phyloP scores from a whole-genome alignment of 2,329 filamentous ascomycete genomes.

The Diaporthe helianthi region DNA sequence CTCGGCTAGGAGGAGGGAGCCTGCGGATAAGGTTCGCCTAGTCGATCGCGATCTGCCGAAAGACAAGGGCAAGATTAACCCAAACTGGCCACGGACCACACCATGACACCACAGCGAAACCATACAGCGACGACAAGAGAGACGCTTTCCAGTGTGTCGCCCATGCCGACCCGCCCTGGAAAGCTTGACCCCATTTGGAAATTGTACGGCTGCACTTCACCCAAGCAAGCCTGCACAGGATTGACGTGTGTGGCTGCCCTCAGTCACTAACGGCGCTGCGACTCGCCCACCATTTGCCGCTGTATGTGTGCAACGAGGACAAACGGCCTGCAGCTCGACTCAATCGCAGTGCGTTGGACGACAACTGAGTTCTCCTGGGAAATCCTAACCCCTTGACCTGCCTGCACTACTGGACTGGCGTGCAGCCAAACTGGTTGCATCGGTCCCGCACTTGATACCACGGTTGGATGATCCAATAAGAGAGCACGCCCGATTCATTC shows the following conservation, averaged over 20 bases:
- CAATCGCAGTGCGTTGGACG: not conserved
- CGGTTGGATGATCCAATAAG: not conserved
- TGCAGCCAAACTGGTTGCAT: not conserved
- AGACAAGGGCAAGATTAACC: slow-evolving; percentile 15
- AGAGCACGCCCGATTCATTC: not conserved
- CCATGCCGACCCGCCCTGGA: not conserved
- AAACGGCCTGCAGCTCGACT: not conserved
- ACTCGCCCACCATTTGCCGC: not conserved
- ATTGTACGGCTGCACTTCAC: not conserved
- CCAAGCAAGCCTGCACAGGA: not conserved
- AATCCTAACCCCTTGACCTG: not conserved
- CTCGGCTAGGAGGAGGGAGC: slow-evolving; percentile 8
- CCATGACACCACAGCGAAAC: not conserved
- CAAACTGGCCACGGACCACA: slow-evolving; percentile 6
- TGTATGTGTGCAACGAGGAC: not conserved
- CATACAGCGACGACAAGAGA: not conserved
- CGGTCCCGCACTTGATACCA: not conserved
- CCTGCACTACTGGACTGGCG: slow-evolving; percentile 2
- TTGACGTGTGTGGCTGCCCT: not conserved
- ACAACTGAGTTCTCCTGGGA: slow-evolving; percentile 3
- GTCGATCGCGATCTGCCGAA: slow-evolving; percentile 23
- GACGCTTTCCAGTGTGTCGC: not conserved
- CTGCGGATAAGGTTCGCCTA: slow-evolving; percentile 18
- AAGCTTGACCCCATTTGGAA: not conserved
- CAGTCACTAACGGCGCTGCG: not conserved